phyloP scores from a whole-genome alignment of 371 early-diverging fungal genomes.

The Mortierella sp. region DNA sequence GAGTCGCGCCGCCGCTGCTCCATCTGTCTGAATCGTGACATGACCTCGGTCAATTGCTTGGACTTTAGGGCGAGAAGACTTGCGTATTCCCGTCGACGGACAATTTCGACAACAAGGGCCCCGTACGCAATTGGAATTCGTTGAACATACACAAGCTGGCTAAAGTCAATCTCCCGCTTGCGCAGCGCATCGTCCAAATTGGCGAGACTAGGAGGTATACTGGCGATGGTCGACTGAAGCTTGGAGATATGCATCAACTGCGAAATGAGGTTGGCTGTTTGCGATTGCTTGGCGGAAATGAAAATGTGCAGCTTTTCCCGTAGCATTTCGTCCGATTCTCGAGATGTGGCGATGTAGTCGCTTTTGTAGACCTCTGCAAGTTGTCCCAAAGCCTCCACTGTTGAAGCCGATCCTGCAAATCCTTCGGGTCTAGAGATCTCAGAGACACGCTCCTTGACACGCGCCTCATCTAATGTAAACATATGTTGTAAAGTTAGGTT shows the following conservation, averaged over 20 bases:
- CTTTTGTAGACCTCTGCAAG: conserved; percentile 73
- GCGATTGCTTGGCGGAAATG: conserved; percentile 52
- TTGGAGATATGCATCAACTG: conserved; percentile 57
- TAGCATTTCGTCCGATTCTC: conserved; percentile 44
- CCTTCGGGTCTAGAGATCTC: conserved; percentile 38
- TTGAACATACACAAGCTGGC: conserved; percentile 71
- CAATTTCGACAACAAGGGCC: conserved; percentile 74
- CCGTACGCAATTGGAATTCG: conserved; percentile 74
- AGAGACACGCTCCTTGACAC: conserved; percentile 39
- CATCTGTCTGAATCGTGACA: conserved; percentile 68
- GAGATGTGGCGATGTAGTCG: conserved; percentile 67
- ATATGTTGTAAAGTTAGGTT: neutral
- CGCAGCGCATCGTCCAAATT: conserved; percentile 51
- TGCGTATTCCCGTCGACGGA: conserved; percentile 78
- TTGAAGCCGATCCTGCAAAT: conserved; percentile 51
- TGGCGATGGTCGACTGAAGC: conserved; percentile 59
- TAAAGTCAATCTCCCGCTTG: conserved; percentile 56
- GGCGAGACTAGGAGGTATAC: conserved; percentile 60
- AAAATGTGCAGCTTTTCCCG: conserved; percentile 51
- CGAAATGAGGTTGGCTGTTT: conserved; percentile 57
- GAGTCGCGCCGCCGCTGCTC: conserved; percentile 77
- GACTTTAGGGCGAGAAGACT: conserved; percentile 70
- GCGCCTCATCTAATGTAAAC: conserved; percentile 30
- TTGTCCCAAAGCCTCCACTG: conserved; percentile 71
- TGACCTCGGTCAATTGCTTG: conserved; percentile 72